Percentiles rank a stretch among this genome's conserved stretches.
Evolutionary conservation across 495 filamentous ascomycete species (phyloP).

Genomic region (Bacidia rubella): DNA sequence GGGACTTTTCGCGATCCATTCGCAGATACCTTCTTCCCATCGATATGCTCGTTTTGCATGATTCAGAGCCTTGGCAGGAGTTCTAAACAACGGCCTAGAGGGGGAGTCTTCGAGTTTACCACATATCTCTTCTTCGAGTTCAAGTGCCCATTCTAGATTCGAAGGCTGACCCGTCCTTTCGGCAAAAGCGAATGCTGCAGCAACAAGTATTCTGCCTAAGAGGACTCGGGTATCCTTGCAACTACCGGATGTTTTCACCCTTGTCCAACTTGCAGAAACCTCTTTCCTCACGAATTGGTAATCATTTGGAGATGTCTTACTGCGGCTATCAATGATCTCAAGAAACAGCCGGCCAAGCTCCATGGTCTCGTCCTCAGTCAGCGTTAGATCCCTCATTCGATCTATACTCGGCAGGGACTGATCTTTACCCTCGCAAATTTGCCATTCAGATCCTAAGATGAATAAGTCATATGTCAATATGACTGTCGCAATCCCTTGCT

Average conservation of each 20-base stretch:
- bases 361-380: background rate
- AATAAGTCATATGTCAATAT: background rate
- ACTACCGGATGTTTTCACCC: background rate
- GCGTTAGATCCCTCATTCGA: background rate
- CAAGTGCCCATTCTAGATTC: conserved; percentile 36
- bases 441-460: background rate
- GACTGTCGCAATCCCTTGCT: background rate
- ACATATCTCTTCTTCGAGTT: conserved; percentile 29
- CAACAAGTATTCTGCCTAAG: conserved; percentile 29
- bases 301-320: background rate
- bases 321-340: background rate
- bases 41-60: conserved; percentile 26
- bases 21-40: conserved; percentile 43
- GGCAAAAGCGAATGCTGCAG: conserved; percentile 35
- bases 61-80: conserved; percentile 6
- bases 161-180: conserved; percentile 33
- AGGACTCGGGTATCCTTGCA: conserved; percentile 12
- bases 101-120: conserved; percentile 14
- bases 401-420: too few relatives aligned
- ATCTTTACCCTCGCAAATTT: too few relatives aligned
- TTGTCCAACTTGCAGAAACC: background rate
- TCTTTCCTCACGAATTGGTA: background rate
- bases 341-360: background rate
- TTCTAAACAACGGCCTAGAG: conserved; percentile 13
- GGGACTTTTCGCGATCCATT: conserved; percentile 39